These are phyloP conservation scores for Thielaviopsis musarum DNA, from an alignment of 2,329 filamentous ascomycete species.

Conservation along the genomic window DNA sequence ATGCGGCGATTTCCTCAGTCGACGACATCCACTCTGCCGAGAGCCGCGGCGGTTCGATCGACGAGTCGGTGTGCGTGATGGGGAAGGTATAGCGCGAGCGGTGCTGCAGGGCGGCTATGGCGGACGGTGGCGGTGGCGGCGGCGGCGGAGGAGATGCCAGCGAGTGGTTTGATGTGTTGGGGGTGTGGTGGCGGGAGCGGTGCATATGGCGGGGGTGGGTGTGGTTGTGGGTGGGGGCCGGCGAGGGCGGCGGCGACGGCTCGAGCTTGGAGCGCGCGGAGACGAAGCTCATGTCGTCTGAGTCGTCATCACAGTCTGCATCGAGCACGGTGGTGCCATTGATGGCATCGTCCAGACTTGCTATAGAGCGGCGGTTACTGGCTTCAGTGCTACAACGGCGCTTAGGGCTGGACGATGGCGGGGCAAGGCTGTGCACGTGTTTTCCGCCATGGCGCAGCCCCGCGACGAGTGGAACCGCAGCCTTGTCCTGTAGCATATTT, in stretches of 20 bases:
- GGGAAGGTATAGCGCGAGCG: conserved; percentile 1
- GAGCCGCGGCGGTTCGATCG: neutral
- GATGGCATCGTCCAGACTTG: neutral
- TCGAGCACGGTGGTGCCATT: neutral
- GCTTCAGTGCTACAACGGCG: neutral
- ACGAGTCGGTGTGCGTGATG: neutral
- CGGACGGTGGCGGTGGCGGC: too few species aligned
- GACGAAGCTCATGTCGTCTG: conserved; percentile 8
- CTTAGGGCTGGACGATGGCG: conserved; percentile 16
- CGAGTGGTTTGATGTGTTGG: too few species aligned
- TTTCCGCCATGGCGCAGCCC: neutral
- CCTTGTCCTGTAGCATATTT: neutral
- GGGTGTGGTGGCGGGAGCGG: too few species aligned
- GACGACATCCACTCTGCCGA: conserved; percentile 6
- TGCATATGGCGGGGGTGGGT: too few species aligned
- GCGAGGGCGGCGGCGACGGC: neutral
- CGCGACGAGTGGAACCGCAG: neutral
- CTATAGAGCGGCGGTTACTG: neutral
- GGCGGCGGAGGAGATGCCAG: too few species aligned
- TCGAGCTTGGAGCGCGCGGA: conserved; percentile 4
- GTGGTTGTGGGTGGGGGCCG: too few species aligned
- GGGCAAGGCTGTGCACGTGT: neutral
- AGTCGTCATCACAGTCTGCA: neutral
- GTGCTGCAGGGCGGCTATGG: neutral
- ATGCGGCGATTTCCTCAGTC: conserved; percentile 6